Conservation (phyloP, 495 filamentous ascomycete genomes). For the Geopyxis carbonaria region DNA sequence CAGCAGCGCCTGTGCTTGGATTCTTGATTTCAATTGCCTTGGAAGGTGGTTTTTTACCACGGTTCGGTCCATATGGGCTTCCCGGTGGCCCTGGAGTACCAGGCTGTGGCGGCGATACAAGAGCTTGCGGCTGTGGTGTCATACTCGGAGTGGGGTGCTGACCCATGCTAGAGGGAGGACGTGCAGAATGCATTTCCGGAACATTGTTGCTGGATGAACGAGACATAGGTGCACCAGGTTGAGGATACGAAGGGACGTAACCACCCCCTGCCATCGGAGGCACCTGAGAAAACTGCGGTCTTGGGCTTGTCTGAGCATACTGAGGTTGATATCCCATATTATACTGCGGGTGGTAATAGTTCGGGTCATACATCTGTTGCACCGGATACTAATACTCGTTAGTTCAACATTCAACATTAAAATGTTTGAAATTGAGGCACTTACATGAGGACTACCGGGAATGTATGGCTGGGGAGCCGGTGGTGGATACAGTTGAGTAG, state of each 20-base stretch:
- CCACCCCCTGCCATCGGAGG: slow-evolving; percentile 1
- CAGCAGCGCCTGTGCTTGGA: slow-evolving; percentile 8
- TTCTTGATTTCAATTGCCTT: slow-evolving; percentile 21
- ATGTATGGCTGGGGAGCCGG: slow-evolving; percentile 2
- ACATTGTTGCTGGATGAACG: slow-evolving; percentile 19
- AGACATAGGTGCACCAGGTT: slow-evolving; percentile 15
- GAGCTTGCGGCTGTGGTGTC: slow-evolving; percentile 15
- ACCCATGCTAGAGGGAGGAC: slow-evolving; percentile 22
- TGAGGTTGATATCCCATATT: slow-evolving; percentile 5
- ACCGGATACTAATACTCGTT: background rate
- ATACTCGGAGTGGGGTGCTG: slow-evolving; percentile 16
- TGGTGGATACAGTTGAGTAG: slow-evolving; percentile 17
- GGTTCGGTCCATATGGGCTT: background rate
- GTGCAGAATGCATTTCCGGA: slow-evolving; percentile 18
- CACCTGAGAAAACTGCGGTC: slow-evolving; percentile 8
- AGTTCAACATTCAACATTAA: slow-evolving; percentile 5
- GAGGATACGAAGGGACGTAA: slow-evolving; percentile 1
- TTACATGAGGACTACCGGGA: slow-evolving; percentile 2
- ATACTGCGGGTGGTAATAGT: slow-evolving; percentile 8
- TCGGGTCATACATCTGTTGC: background rate
- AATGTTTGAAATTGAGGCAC: background rate
- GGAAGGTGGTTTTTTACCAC: background rate
- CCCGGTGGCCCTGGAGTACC: slow-evolving; percentile 2
- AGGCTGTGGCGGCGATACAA: slow-evolving; percentile 1
- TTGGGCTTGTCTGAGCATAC: slow-evolving; percentile 18